These are phyloP conservation scores for Dothistroma septosporum DNA, from an alignment of 2,329 filamentous ascomycete genomes.

Conservation along the genomic window DNA sequence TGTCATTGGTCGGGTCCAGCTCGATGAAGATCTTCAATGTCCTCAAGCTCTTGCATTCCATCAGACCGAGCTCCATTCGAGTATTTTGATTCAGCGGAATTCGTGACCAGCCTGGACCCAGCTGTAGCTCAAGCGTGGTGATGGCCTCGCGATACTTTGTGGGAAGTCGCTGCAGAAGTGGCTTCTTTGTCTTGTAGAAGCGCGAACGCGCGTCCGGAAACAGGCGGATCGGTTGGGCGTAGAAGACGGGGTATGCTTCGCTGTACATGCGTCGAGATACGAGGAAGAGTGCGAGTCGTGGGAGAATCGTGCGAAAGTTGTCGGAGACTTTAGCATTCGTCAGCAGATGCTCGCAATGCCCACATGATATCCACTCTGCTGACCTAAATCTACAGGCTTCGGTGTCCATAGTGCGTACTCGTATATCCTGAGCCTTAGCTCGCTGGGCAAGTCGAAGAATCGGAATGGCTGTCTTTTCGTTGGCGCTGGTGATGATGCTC, in stretches of 20 bases:
- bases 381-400: conserved; percentile 57
- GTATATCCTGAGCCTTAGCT: conserved; percentile 68
- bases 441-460: conserved; percentile 64
- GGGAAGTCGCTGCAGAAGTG: conserved; percentile 63
- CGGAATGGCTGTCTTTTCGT: conserved; percentile 48
- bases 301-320: conserved; percentile 61
- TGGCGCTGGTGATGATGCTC: conserved; percentile 22
- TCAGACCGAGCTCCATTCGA: conserved; percentile 59
- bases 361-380: conserved; percentile 2
- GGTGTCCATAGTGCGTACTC: conserved; percentile 57
- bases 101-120: conserved; percentile 68
- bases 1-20: conserved; percentile 60
- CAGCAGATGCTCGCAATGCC: not conserved
- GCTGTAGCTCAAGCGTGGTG: conserved; percentile 62
- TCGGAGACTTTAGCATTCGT: conserved; percentile 48
- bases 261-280: conserved; percentile 58
- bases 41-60: conserved; percentile 57
- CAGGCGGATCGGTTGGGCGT: conserved; percentile 60
- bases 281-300: conserved; percentile 55
- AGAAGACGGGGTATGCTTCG: conserved; percentile 64
- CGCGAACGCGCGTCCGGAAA: conserved; percentile 63
- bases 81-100: conserved; percentile 69
- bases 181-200: conserved; percentile 70
- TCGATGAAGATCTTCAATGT: conserved; percentile 66
- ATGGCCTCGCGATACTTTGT: conserved; percentile 57